These are phyloP conservation scores for Ceratobasidium papillatum DNA, from an alignment of 1,284 basidiomycete genomes.

Conservation along the genomic window DNA sequence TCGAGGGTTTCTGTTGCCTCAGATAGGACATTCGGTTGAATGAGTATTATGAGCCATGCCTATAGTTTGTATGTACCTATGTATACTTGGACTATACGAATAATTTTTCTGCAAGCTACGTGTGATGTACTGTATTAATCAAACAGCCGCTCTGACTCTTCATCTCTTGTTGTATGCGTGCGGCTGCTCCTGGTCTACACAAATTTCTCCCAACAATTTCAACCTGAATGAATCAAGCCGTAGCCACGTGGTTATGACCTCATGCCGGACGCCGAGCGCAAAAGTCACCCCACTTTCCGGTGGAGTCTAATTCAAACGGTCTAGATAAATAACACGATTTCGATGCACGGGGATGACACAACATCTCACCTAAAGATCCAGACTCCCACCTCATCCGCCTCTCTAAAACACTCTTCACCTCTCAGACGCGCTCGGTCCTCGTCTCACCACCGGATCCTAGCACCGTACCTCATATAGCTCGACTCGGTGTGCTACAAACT, in stretches of 20 bases:
- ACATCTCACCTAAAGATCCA: background rate
- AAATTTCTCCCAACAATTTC: background rate
- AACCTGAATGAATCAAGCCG: background rate
- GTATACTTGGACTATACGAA: background rate
- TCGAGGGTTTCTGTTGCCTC: constrained; percentile 15
- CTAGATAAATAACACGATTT: constrained; percentile 24
- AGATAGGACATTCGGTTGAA: constrained; percentile 33
- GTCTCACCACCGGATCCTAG: constrained; percentile 16
- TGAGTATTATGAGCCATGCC: background rate
- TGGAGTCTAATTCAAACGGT: background rate
- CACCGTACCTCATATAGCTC: constrained; percentile 11
- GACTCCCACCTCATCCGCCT: background rate
- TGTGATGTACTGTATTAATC: background rate
- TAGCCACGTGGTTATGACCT: constrained; percentile 24
- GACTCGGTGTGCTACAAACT: background rate
- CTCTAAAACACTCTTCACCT: constrained; percentile 15
- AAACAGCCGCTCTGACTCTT: background rate
- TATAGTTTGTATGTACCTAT: background rate
- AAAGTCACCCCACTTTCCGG: constrained; percentile 2
- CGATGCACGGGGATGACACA: background rate
- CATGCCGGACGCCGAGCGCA: constrained; percentile 16
- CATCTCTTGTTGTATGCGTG: background rate
- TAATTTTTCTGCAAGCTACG: background rate
- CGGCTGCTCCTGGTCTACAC: too few species aligned
- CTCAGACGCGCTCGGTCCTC: constrained; percentile 18